These are phyloP conservation scores for Melanomma pulvis-pyrius DNA, from an alignment of 495 filamentous ascomycete genomes.

Conservation along the genomic window DNA sequence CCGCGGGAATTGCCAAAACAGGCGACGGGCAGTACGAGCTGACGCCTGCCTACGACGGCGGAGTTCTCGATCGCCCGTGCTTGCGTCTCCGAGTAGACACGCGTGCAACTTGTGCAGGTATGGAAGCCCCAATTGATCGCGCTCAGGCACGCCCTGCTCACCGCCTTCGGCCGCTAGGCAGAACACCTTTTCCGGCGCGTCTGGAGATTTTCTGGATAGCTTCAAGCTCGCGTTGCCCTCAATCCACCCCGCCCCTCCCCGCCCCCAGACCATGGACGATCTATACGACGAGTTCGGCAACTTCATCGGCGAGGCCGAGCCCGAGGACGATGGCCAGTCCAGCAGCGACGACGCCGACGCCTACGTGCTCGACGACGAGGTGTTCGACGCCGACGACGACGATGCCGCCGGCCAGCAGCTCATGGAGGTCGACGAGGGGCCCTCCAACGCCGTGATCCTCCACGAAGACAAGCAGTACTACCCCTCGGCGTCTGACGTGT, in stretches of 20 bases:
- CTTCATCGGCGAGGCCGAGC: slow-evolving; percentile 91
- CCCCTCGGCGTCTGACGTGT: slow-evolving; percentile 91
- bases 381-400: slow-evolving; percentile 58
- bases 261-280: slow-evolving; percentile 45
- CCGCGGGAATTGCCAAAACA: no score
- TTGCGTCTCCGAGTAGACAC: no score
- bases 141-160: not conserved
- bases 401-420: slow-evolving; percentile 69
- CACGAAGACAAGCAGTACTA: slow-evolving; percentile 99
- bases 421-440: slow-evolving; percentile 97
- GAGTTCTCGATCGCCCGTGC: no score
- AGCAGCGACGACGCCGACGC: slow-evolving; percentile 69
- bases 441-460: slow-evolving; percentile 92
- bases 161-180: not conserved
- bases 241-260: not conserved
- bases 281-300: slow-evolving; percentile 75
- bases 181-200: not conserved
- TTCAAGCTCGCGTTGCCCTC: slow-evolving; percentile 17
- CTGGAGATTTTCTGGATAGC: slow-evolving; percentile 26
- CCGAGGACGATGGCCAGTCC: slow-evolving; percentile 76
- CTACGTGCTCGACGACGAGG: slow-evolving; percentile 78
- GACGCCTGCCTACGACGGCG: no score
- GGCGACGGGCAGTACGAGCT: no score
- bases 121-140: not conserved
- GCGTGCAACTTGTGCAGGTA: no score